A percentile compares a stretch with the other conserved stretches of the same genome.
Conservation (phyloP, 805 yeast genomes). For the Metschnikowia kofuensis region DNA sequence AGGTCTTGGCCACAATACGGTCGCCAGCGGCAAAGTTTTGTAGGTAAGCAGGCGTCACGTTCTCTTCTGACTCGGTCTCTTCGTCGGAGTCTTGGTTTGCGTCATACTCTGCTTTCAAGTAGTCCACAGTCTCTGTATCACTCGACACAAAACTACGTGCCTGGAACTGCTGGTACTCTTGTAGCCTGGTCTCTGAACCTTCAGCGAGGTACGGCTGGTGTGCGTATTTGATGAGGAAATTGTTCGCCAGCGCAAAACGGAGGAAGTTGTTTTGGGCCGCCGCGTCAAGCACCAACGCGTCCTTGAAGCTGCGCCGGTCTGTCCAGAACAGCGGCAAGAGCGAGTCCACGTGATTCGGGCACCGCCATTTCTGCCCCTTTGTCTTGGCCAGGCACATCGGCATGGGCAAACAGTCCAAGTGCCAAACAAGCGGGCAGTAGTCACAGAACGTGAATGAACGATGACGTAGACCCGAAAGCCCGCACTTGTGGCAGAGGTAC, state of each 20-base stretch:
- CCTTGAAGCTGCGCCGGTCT: constrained; percentile 46
- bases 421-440: constrained; percentile 82
- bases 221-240: constrained; percentile 30
- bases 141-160: constrained; percentile 20
- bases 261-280: constrained; percentile 35
- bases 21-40: constrained; percentile 28
- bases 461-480: constrained; percentile 56
- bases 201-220: constrained; percentile 31
- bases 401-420: constrained; percentile 78
- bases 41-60: constrained; percentile 36
- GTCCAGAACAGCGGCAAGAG: constrained; percentile 39
- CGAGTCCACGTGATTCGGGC: constrained; percentile 77
- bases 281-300: constrained; percentile 54
- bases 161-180: constrained; percentile 31
- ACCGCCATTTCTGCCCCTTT: constrained; percentile 80
- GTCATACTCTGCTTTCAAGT: constrained; percentile 14
- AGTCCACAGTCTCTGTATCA: constrained; percentile 9
- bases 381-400: constrained; percentile 73
- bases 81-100: constrained; percentile 34
- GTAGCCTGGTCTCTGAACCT: constrained; percentile 20
- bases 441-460: constrained; percentile 71
- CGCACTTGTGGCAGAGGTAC: constrained; percentile 73
- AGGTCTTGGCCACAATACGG: constrained; percentile 33
- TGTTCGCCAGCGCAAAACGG: constrained; percentile 26
- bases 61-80: constrained; percentile 21